Evolutionary conservation across 768 basidiomycete species (phyloP), one percentile per base, ranked within the genome.

Genomic region (Mycena galopus): DNA sequence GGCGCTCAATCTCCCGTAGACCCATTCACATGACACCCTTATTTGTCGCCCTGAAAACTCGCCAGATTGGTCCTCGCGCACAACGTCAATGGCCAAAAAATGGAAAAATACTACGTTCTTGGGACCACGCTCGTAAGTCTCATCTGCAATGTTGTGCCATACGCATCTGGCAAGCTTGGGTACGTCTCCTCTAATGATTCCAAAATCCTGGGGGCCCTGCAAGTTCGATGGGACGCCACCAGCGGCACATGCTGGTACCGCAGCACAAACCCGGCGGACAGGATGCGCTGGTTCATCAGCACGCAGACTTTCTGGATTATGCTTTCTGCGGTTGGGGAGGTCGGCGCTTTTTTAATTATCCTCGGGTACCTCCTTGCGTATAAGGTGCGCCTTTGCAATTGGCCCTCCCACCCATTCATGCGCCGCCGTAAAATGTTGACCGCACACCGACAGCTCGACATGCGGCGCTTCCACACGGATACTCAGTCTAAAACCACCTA

Each of bases 311-410:
- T n/a, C n/a, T n/a, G n/a, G n/a, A n/a, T n/a, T n/a, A 37, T 65
- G 7, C 35, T 65, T 27, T 23, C 51, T 21, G n/a, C 64, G 14
- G 25, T 42, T 30, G 64, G 64, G 25, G 64, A 65, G 39, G 37
- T 65, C 5, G 25, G 23, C 19, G 64, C 64, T 3, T 65, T 65
- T 23, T 17, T 65, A 5, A 33, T 29, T 37, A 39, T 56, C 53
- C 23, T 65, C 6, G 51, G 64, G 9, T 56, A 65, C 21, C 64
- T 65, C 12, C 8, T 55, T 39, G 29, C 23, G 21, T 65, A 65
- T 33, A 30, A 16, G 53, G 64, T 65, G 53, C 27, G 64, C 27
- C 19, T 29, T n/a, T n/a, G n/a, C n/a, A n/a, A n/a, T 21, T 17
- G n/a, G n/a, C 27, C 25, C 23, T 11, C n/a, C n/a, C n/a, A n/a